Evolutionary conservation across 495 filamentous ascomycete species (phyloP).

Genomic region (Hyphodiscus hymeniophilus): DNA sequence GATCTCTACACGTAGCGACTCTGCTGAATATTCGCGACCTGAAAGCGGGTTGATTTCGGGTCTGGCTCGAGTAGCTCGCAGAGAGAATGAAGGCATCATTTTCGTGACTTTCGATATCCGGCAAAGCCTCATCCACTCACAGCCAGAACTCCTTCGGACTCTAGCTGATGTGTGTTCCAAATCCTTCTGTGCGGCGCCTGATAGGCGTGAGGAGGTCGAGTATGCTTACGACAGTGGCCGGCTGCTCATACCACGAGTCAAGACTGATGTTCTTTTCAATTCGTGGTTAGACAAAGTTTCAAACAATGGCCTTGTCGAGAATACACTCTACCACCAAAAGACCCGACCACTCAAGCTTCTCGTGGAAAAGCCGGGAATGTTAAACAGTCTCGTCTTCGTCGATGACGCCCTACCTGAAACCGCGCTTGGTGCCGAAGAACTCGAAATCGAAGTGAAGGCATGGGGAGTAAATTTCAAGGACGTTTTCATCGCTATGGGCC

Average conservation of each 20-base stretch:
- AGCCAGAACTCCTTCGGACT: not conserved
- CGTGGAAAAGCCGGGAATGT: conserved; percentile 15
- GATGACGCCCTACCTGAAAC: conserved; percentile 6
- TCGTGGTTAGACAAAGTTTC: not conserved
- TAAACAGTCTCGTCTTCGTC: conserved; percentile 17
- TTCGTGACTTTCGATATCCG: conserved; percentile 9
- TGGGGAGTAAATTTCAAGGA: conserved; percentile 35
- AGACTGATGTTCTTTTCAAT: not conserved
- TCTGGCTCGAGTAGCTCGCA: conserved; percentile 2
- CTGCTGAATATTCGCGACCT: too few relatives aligned
- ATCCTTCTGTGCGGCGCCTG: not conserved
- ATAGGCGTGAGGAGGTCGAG: not conserved
- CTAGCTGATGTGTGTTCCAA: too few relatives aligned
- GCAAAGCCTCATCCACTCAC: too few relatives aligned
- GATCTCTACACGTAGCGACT: not conserved
- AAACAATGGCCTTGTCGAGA: not conserved
- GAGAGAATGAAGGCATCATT: conserved; percentile 5
- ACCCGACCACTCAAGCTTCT: conserved; percentile 19
- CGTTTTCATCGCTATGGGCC: conserved; percentile 29
- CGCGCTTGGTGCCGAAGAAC: conserved; percentile 27
- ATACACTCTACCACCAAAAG: not conserved
- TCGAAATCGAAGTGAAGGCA: conserved; percentile 31
- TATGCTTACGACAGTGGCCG: conserved; percentile 1
- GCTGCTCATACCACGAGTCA: conserved; percentile 6
- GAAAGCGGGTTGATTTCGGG: conserved; percentile 1